Evolutionary conservation across 2,329 filamentous ascomycete genomes (phyloP), one percentile per base, ranked within the genome.

Genomic region (Colletotrichum abscissum): DNA sequence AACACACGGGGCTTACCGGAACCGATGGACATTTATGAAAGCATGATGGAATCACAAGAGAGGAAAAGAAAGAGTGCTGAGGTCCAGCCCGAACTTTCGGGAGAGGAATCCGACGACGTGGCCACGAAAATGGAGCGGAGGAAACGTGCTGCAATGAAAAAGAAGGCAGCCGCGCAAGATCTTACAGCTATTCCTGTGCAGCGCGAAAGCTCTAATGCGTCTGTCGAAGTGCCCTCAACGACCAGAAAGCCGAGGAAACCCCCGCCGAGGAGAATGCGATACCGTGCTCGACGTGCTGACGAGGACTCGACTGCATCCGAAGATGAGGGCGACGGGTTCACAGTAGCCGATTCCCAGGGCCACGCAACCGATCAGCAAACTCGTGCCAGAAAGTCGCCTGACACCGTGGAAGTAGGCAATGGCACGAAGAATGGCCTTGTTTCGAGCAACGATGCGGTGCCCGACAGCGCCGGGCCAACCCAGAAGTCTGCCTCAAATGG

Each of bases 41-140:
- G 84, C 1, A 85, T 87, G 84, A 80, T 81, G 56, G 80, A 84
- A 62, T 88, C 86, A 0, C 86, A 88, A 62, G 82, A 86, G 75
- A 80, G 84, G 38, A 82, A 82, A 59, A 73, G 74, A 1, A 76
- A 72, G 22, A 77, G 78, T 3, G 80, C 78, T 4, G 60, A 73
- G 12, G 46, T 71, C 0, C 76, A 81, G n/a, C 76, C 77, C 1
- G 75, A 79, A 2, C 78, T 78, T 4, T 78, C 77, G 0, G 81
- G 81, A 1, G 81, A 82, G 14, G 82, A 84, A 30, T 80, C 81
- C 3, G 80, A 84, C 58, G 80, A 84, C 63, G 76, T 81, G 0
- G 76, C 81, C 6, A 76, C 78, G 55, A 77, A 76, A 57, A 74
- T 81, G 56, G 79, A 82, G n/a, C 82, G 85, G 14, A 81, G 79